Base-by-base conservation (phyloP, 306 rosid genomes). In the Clitoria ternatea region DNA sequence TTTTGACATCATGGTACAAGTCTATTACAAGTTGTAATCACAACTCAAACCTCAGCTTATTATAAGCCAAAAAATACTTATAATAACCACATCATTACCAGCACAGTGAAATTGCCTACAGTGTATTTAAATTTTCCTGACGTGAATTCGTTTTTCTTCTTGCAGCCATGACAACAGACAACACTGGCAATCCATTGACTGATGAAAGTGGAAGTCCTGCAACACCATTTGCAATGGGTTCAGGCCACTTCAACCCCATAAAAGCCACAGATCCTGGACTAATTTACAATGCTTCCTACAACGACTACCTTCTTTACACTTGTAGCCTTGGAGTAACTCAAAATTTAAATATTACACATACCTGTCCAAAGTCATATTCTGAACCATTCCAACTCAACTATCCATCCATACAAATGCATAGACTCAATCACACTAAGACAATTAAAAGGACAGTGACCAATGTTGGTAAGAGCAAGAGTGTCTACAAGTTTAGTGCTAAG, bases 181-280 rank as follows among this genome's bases (percentile, higher is more conserved):
- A 94, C 85, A 5, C 67, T 15, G 90, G 87, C 5, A 36, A 67
- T 43, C 87, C 84, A 60, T 18, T 94, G 55, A 82, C 77, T 4
- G 99, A 94, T 39, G 87, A 85, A 76, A n/a, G 84, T 0, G 85
- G 92, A 56, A 22, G 49, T 4, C 59, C 63, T 6, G 85, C 97
- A 11, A 91, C 87, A 3, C 96, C 97, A 12, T 91, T 94, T 45
- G 82, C 92, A 29, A 85, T 73, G 64, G 99, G 99, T 1, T 70
- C 97, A 0, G 99, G 99, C 56, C 97, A 94, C 40, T 86, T 94
- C 77, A n/a, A 70, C 19, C 97, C 97, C 32, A 43, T 73, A 35
- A 75, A 70, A 79, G 96, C 92, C 15, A 84, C 83, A 50, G 85
- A 91, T 69, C 97, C 99, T 1, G 96, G 97, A 29, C 95, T 94